These are phyloP conservation scores for Penicillium alfredii DNA, from an alignment of 495 filamentous ascomycete species.

Conservation along the genomic window DNA sequence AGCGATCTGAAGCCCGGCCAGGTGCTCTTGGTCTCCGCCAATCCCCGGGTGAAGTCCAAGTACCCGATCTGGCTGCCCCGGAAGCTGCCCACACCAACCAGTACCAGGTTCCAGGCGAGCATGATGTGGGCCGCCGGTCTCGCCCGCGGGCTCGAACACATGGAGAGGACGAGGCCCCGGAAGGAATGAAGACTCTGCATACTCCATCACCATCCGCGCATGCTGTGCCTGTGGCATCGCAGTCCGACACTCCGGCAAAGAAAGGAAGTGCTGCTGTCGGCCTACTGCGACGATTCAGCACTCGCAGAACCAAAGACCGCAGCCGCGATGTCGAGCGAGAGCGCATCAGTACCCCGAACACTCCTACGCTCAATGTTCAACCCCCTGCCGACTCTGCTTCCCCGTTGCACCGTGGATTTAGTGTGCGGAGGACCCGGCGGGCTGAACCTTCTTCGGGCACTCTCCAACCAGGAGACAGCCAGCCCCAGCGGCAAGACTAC, in stretches of 20 bases:
- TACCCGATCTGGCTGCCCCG: conserved; percentile 73
- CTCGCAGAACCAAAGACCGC: conserved; percentile 60
- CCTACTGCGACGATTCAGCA: conserved; percentile 87
- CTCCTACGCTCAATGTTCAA: conserved; percentile 66
- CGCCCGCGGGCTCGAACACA: conserved; percentile 86
- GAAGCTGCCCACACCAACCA: conserved; percentile 90
- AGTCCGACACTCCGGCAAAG: conserved; percentile 59
- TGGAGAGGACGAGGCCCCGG: conserved; percentile 85
- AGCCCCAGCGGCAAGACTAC: conserved; percentile 65
- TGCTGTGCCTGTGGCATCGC: conserved; percentile 47
- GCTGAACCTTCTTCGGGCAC: conserved; percentile 48
- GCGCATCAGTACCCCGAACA: conserved; percentile 53
- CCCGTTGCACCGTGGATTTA: conserved; percentile 71
- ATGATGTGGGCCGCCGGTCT: conserved; percentile 67
- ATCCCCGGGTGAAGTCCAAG: conserved; percentile 54
- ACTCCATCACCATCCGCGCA: conserved; percentile 47
- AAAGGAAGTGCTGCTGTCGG: conserved; percentile 85
- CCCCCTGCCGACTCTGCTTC: conserved; percentile 59
- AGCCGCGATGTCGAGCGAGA: conserved; percentile 46
- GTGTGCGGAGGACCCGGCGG: conserved; percentile 64
- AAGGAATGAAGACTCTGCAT: conserved; percentile 68
- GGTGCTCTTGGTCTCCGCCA: conserved; percentile 52
- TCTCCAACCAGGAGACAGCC: conserved; percentile 59
- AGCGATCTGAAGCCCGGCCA: conserved; percentile 59
- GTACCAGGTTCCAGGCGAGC: conserved; percentile 80